Base-by-base conservation (phyloP, 345 rosid genomes). In the Gossypium stocksii region DNA sequence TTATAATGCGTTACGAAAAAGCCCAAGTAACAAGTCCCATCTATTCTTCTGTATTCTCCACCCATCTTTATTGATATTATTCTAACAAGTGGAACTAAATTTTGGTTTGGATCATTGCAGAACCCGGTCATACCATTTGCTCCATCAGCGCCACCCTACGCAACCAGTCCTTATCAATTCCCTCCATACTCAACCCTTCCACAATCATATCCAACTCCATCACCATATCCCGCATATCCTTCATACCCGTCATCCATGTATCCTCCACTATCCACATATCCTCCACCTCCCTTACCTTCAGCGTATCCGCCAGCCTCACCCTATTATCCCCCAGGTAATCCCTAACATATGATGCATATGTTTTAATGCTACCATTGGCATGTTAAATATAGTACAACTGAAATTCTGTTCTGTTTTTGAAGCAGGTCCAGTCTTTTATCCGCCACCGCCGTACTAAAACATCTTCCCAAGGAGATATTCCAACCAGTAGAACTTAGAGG, bases 1-100 rank as follows among this genome's bases (percentile, higher is more conserved):
- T 95, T 77, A 89, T 93, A 29, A 12, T 92, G 77, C 98, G 89
- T 76, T 93, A 87, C 51, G 75, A 82, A 44, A 87, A 83, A 60
- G 94, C 98, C 70, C 86, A 67, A 4, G 98, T 92, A 83, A 25
- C 14, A 13, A 83, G 86, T 41, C 54, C 46, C 3, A 46, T 71
- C 9, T 49, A 13, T 29, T 69, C 27, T 49, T 19, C 75, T 22
- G 62, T 16, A 70, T 70, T 71, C 57, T 25, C 51, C n/a, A 34
- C 38, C 38, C 38, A 10, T 71, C 9, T 11, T 8, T 1, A 10
- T 27, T 46, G 34, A 72, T 25, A 51, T 67, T 34, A 61, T 16
- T 17, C 17, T n/a, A 45, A 44, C 34, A 66, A 7, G 29, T 57
- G 27, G 34, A 70, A 45, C 63, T 72, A n/a, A 67, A 77, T 41